Evolutionary conservation across 176 grass and related monocot genomes (phyloP).

Genomic region (Phragmites australis): DNA sequence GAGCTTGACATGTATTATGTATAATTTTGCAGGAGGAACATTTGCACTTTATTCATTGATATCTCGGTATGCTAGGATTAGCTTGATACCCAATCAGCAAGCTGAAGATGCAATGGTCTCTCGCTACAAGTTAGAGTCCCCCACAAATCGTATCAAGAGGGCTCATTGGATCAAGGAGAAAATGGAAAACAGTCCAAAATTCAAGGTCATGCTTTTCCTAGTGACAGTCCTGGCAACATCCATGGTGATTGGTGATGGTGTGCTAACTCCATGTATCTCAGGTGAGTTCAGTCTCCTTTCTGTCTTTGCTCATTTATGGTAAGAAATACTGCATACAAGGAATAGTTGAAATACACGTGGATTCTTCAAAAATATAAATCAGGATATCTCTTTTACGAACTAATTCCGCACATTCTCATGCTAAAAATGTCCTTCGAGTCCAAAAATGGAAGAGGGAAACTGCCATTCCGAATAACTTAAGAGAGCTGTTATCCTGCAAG

Average conservation of each 20-base stretch:
- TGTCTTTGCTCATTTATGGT: not conserved
- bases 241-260: conserved; percentile 85
- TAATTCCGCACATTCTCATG: not conserved
- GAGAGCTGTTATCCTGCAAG: conserved; percentile 3
- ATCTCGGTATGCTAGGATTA: conserved; percentile 64
- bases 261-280: conserved; percentile 75
- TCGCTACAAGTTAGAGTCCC: conserved; percentile 54
- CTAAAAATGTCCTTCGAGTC: not conserved
- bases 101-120: conserved; percentile 73
- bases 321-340: not conserved
- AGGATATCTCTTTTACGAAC: conserved; percentile 9
- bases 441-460: not conserved
- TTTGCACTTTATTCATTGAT: conserved; percentile 89
- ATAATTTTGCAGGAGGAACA: conserved; percentile 57
- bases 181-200: conserved; percentile 54
- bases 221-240: conserved; percentile 71
- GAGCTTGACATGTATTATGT: conserved; percentile 17
- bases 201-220: conserved; percentile 61
- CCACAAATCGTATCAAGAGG: conserved; percentile 28
- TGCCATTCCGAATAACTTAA: conserved; percentile 1
- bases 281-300: conserved; percentile 35
- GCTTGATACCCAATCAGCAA: conserved; percentile 75
- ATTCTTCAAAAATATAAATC: conserved; percentile 1
- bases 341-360: conserved; percentile 1
- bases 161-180: conserved; percentile 62